Evolutionary conservation across 148 eudicot genomes (phyloP).

Genomic region (Fagopyrum esculentum): DNA sequence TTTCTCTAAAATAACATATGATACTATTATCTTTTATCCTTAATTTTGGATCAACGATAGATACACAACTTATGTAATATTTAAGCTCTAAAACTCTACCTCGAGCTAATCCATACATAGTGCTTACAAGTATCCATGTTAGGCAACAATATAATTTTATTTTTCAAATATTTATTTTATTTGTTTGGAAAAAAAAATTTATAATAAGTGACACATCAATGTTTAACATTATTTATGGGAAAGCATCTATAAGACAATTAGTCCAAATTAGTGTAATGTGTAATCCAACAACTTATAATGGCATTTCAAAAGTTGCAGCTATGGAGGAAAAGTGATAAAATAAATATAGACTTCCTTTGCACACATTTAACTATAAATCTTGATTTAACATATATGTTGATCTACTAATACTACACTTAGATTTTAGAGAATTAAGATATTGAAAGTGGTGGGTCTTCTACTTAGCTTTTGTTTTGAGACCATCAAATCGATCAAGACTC

Average conservation of each 20-base stretch:
- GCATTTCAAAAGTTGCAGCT: background rate
- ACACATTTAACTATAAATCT: background rate
- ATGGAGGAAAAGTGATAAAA: background rate
- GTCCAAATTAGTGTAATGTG: conserved; percentile 1
- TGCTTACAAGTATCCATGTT: too few species aligned
- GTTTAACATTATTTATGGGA: too few species aligned
- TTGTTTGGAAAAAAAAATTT: too few species aligned
- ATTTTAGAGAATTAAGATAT: background rate
- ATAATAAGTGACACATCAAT: too few species aligned
- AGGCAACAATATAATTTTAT: too few species aligned
- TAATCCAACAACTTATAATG: background rate
- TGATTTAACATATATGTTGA: background rate
- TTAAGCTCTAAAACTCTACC: too few species aligned
- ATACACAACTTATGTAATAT: too few species aligned
- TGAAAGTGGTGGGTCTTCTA: background rate
- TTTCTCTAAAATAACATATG: too few species aligned
- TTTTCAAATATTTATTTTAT: too few species aligned
- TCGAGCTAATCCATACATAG: too few species aligned
- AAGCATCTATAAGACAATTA: background rate
- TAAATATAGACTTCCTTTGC: background rate
- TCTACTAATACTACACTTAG: background rate
- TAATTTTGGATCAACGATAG: too few species aligned
- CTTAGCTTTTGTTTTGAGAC: conserved; percentile 1
- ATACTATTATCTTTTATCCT: too few species aligned
- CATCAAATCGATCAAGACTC: conserved; percentile 1